Conservation (phyloP, 169 alveolate genomes). For the Cryptosporidium muris region DNA sequence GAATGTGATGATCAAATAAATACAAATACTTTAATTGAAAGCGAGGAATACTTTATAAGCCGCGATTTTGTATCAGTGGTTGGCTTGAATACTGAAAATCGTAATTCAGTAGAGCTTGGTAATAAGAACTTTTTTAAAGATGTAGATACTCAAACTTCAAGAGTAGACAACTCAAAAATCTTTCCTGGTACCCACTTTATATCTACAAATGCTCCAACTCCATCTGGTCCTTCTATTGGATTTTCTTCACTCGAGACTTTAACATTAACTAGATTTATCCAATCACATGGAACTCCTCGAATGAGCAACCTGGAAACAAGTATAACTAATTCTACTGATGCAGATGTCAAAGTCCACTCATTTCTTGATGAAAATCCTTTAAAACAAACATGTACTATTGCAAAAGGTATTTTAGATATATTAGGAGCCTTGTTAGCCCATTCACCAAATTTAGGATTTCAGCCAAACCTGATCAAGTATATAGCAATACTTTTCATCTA, state of each 20-base stretch:
- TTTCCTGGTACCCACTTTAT: neutral
- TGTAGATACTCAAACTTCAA: too few species aligned
- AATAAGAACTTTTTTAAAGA: neutral
- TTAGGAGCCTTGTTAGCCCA: conserved; percentile 38
- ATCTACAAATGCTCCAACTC: neutral
- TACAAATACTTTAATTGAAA: conserved; percentile 4
- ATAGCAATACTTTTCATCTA: conserved; percentile 37
- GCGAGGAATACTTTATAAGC: conserved; percentile 44
- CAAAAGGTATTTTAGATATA: conserved; percentile 55
- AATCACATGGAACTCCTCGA: conserved; percentile 19
- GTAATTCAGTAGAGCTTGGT: neutral
- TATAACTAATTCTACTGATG: neutral
- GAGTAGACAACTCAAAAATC: neutral
- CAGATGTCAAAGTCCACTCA: neutral
- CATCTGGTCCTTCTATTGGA: neutral
- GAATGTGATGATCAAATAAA: neutral
- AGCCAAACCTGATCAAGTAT: conserved; percentile 50
- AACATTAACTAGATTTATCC: conserved; percentile 19
- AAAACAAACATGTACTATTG: conserved; percentile 14
- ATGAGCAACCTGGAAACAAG: neutral
- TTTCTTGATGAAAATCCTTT: neutral
- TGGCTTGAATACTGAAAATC: neutral
- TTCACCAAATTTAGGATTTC: conserved; percentile 61
- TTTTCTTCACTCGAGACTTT: conserved; percentile 43
- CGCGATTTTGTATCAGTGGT: conserved; percentile 1